These are phyloP conservation scores for Lachancea thermotolerans DNA, from an alignment of 805 yeast genomes.

Conservation along the genomic window DNA sequence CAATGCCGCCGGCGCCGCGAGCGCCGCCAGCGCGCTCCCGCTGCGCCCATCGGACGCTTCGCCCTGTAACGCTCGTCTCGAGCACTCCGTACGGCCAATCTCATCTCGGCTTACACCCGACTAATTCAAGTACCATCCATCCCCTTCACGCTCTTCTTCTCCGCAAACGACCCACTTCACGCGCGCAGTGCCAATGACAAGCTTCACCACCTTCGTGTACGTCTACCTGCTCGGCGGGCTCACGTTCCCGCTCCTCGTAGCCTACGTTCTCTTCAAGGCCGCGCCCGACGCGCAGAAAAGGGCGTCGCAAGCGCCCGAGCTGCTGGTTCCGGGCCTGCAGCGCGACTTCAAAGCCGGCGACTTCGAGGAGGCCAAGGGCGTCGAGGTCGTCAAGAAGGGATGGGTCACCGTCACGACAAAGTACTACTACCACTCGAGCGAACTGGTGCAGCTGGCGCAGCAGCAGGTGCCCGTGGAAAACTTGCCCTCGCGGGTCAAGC, in stretches of 20 bases:
- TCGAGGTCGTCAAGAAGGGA: conserved; percentile 58
- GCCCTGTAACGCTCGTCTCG: background rate
- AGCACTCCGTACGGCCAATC: too few species aligned
- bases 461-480: conserved; percentile 16
- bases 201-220: conserved; percentile 32
- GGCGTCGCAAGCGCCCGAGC: conserved; percentile 8
- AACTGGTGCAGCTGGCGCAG: conserved; percentile 11
- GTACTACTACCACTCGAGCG: conserved; percentile 50
- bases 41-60: too few species aligned
- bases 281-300: conserved; percentile 25
- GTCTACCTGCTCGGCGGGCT: conserved; percentile 72
- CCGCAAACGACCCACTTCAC: too few species aligned
- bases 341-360: conserved; percentile 51
- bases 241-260: conserved; percentile 50
- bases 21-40: too few species aligned
- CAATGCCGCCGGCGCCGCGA: background rate
- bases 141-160: too few species aligned
- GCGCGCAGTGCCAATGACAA: conserved; percentile 13
- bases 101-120: too few species aligned
- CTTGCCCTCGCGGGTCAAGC: conserved; percentile 25
- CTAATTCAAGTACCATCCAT: too few species aligned
- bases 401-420: conserved; percentile 84
- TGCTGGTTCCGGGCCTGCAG: conserved; percentile 23
- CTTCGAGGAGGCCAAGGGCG: conserved; percentile 58
- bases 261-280: conserved; percentile 31